Base-by-base conservation (phyloP, 192 early-diverging fungal genomes). In the Rhizoclosmatium sp. region DNA sequence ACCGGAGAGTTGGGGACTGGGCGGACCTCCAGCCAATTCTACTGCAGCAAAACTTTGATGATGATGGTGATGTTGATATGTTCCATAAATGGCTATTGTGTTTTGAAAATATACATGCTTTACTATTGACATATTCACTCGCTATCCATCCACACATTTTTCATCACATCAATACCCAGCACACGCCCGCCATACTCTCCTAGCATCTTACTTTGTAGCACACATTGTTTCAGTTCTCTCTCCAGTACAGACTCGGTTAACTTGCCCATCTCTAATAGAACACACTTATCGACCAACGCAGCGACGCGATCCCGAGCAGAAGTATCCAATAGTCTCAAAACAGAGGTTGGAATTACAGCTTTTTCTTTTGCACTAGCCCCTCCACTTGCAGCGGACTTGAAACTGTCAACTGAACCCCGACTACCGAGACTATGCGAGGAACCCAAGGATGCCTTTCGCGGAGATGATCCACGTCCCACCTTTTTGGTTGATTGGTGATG, bases 1-100 rank as follows among this genome's bases (percentile, higher is more conserved):
- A 1, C 91, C 91, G 46, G 80, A 60, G n/a, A 47, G 56, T 21
- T 75, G 58, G 58, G 46, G 58, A 2, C 9, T 64, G 31, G 47
- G 5, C 31, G 31, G 31, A 31, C 31, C 31, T 31, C 31, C 31
- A 31, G 31, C 31, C 31, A 31, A 31, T 31, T 31, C 31, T 31
- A 31, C 31, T 31, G 31, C 31, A 31, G 31, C 31, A 31, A 31
- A 31, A 31, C 31, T 31, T 31, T 31, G 31, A 31, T 31, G 31
- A 31, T 31, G 31, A 31, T 31, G 31, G 31, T 31, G 31, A 31
- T 31, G 31, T 31, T 31, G 31, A 31, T 31, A 31, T 31, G 31
- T 31, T 31, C 31, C 31, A 31, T 31, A 31, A 31, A 31, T 31
- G 31, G 31, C 31, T 31, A 31, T 31, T 31, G 31, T 31, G 31